A percentile compares a stretch with the other conserved stretches of the same genome.
Conservation (phyloP, 805 yeast species). For the Torulaspora indica region DNA sequence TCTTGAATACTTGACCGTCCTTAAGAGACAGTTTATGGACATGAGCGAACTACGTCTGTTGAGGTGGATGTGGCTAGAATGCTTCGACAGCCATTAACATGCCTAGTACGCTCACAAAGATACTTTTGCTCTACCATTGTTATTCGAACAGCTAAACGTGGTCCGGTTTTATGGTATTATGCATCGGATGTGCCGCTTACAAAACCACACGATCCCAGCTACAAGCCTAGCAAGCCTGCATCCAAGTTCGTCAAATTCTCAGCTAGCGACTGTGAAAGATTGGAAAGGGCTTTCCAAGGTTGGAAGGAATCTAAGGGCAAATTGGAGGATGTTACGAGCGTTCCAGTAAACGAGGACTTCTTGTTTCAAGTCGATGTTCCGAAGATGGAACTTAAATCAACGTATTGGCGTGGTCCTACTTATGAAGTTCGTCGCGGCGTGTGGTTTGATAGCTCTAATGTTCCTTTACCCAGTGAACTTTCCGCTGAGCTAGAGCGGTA, state of each 20-base stretch:
- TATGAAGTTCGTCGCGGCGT: constrained; percentile 79
- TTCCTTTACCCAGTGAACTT: constrained; percentile 48
- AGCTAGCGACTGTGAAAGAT: constrained; percentile 50
- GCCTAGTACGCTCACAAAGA: neutral
- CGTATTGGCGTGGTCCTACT: constrained; percentile 84
- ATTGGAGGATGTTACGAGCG: constrained; percentile 15
- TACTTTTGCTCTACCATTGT: neutral
- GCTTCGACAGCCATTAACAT: constrained; percentile 1
- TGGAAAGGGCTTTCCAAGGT: constrained; percentile 50
- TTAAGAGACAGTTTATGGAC: neutral
- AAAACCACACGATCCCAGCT: constrained; percentile 59
- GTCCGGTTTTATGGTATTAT: constrained; percentile 57
- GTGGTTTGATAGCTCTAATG: constrained; percentile 65
- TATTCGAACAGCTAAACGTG: neutral
- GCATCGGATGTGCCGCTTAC: constrained; percentile 72
- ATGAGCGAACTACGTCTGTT: neutral
- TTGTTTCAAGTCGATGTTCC: constrained; percentile 66
- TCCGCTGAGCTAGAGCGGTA: constrained; percentile 58
- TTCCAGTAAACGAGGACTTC: constrained; percentile 76
- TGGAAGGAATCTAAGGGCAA: constrained; percentile 6
- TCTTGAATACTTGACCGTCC: neutral
- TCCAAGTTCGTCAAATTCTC: constrained; percentile 65
- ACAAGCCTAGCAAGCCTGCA: constrained; percentile 48
- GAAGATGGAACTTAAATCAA: constrained; percentile 54
- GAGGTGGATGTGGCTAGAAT: neutral